Conservation (phyloP, 2,329 filamentous ascomycete species). For the Scedosporium aurantiacum region DNA sequence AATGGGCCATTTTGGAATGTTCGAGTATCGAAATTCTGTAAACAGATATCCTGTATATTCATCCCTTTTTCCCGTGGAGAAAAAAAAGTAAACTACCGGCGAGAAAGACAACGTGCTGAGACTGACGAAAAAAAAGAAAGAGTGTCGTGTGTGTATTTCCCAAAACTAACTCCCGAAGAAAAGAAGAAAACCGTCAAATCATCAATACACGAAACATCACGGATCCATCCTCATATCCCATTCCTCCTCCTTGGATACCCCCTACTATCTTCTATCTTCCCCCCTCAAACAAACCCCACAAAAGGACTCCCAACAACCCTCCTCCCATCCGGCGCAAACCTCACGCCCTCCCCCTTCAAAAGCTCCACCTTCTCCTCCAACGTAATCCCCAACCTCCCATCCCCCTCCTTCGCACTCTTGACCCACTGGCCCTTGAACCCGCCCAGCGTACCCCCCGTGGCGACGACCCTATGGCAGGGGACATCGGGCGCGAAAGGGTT, state of each 20-base stretch:
- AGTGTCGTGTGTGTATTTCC: no score
- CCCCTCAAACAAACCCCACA: constrained; percentile 24
- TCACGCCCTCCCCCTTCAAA: constrained; percentile 52
- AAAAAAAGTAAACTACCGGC: no score
- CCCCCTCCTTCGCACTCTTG: constrained; percentile 32
- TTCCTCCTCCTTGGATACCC: not conserved
- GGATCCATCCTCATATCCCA: not conserved
- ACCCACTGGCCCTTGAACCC: constrained; percentile 61
- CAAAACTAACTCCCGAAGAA: no score
- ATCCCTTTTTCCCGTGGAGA: not conserved
- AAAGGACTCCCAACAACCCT: constrained; percentile 49
- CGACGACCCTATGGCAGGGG: constrained; percentile 73
- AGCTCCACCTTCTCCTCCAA: constrained; percentile 53
- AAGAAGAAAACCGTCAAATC: no score
- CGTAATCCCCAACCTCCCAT: constrained; percentile 39
- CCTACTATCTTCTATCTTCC: not conserved
- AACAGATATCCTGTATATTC: not conserved
- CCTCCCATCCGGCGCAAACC: constrained; percentile 44
- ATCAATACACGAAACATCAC: no score
- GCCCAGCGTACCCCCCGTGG: constrained; percentile 58
- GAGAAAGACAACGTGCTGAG: no score
- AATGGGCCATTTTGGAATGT: not conserved
- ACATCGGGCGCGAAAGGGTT: constrained; percentile 78
- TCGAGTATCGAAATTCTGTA: not conserved
- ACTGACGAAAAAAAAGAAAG: no score